phyloP scores from a whole-genome alignment of 192 early-diverging fungal species.

The Funneliformis mosseae region DNA sequence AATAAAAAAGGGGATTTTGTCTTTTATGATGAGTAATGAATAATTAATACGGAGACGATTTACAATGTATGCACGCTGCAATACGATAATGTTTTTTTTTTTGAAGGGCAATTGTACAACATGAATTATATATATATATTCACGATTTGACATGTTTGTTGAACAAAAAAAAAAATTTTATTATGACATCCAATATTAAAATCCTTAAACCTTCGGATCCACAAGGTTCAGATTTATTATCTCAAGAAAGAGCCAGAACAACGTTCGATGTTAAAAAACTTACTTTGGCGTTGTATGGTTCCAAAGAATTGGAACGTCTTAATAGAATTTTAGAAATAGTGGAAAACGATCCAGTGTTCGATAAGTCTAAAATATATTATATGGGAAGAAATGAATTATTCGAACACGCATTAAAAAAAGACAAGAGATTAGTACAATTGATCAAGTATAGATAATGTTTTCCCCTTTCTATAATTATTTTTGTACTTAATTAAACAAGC shows the following conservation, averaged over 20 bases:
- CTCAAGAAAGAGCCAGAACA: constrained; percentile 67
- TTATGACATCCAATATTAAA: constrained; percentile 4
- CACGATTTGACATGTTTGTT: too few relatives aligned
- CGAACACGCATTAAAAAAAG: constrained; percentile 61
- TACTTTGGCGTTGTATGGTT: constrained; percentile 66
- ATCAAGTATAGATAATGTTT: constrained; percentile 41
- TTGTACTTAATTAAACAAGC: neutral
- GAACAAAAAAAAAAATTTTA: neutral
- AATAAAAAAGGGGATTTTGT: too few relatives aligned
- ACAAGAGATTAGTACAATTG: constrained; percentile 65
- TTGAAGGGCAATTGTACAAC: too few relatives aligned
- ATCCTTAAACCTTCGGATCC: constrained; percentile 45
- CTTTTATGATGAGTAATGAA: too few relatives aligned
- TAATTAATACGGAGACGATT: too few relatives aligned
- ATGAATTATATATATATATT: too few relatives aligned
- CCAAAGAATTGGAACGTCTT: constrained; percentile 60
- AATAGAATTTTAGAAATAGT: constrained; percentile 62
- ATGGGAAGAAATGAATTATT: constrained; percentile 72
- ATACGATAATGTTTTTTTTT: too few relatives aligned
- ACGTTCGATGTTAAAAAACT: constrained; percentile 68
- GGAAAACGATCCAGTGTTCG: constrained; percentile 72
- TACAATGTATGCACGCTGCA: too few relatives aligned
- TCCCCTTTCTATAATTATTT: neutral
- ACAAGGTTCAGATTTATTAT: constrained; percentile 54
- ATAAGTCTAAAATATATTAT: constrained; percentile 70